Evolutionary conservation across 1,284 basidiomycete species (phyloP).

Genomic region (Sporisorium iseilematis-ciliati): DNA sequence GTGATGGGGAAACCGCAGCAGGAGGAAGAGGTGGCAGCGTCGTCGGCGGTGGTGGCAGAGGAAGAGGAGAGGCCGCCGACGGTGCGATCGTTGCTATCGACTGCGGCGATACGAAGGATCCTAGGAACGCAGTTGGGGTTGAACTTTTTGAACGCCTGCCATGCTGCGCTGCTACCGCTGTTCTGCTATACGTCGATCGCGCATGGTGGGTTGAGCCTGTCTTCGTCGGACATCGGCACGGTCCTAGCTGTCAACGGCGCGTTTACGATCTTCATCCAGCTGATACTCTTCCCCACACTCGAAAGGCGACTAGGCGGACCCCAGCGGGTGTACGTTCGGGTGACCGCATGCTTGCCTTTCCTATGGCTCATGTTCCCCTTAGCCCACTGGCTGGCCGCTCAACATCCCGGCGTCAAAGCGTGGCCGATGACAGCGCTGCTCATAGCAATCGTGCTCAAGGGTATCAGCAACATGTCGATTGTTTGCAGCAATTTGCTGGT

Average conservation of each 20-base stretch:
- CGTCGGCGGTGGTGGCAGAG: no score
- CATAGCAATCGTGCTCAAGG: slow-evolving; percentile 31
- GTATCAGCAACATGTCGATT: slow-evolving; percentile 51
- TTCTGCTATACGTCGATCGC: slow-evolving; percentile 51
- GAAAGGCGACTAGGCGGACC: slow-evolving; percentile 50
- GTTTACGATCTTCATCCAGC: slow-evolving; percentile 51
- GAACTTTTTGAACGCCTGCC: slow-evolving; percentile 54
- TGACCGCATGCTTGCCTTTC: slow-evolving; percentile 39
- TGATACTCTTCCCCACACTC: slow-evolving; percentile 48
- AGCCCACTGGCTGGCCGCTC: slow-evolving; percentile 37
- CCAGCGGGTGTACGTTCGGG: slow-evolving; percentile 27
- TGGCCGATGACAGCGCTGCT: slow-evolving; percentile 20
- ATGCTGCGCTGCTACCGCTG: slow-evolving; percentile 54
- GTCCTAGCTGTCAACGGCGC: slow-evolving; percentile 53
- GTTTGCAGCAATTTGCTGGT: slow-evolving; percentile 53
- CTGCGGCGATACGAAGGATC: slow-evolving; percentile 49
- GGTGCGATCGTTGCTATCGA: slow-evolving; percentile 26
- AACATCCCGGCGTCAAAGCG: slow-evolving; percentile 9
- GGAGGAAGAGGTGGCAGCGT: neutral
- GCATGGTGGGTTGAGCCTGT: slow-evolving; percentile 48
- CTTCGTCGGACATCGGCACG: slow-evolving; percentile 47
- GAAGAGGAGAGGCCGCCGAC: slow-evolving; percentile 17
- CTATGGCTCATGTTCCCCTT: slow-evolving; percentile 53
- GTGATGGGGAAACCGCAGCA: slow-evolving; percentile 4
- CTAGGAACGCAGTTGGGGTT: slow-evolving; percentile 46